Percentiles rank a stretch among this genome's conserved stretches.
These are phyloP conservation scores for Pyrenopolyporus hunteri DNA, from an alignment of 495 filamentous ascomycete species.

Conservation along the genomic window DNA sequence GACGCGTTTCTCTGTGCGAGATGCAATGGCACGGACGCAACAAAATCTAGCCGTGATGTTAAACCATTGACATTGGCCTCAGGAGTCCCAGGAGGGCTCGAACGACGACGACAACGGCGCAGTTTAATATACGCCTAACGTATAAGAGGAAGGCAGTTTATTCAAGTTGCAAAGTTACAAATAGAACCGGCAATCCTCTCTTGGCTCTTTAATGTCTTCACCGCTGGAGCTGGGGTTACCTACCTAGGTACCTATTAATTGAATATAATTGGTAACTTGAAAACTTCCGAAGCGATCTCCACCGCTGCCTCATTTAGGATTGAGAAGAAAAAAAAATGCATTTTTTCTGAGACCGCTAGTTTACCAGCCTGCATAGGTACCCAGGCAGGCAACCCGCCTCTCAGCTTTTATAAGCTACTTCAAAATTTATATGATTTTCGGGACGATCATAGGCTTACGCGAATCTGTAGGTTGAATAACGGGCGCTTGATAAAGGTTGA, in stretches of 20 bases:
- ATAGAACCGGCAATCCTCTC: conserved; percentile 3
- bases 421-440: no score
- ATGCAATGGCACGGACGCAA: conserved; percentile 13
- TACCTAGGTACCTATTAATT: no score
- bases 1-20: conserved; percentile 13
- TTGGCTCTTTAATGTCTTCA: conserved; percentile 28
- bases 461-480: no score
- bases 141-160: not conserved
- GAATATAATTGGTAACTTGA: no score
- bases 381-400: not conserved
- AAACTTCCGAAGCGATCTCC: no score
- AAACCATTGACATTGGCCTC: not conserved
- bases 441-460: no score
- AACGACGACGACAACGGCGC: conserved; percentile 10
- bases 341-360: conserved; percentile 29
- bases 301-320: no score
- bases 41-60: conserved; percentile 15
- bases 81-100: not conserved
- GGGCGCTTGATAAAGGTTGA: no score
- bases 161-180: conserved; percentile 1
- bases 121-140: conserved; percentile 8
- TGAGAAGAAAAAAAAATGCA: conserved; percentile 10
- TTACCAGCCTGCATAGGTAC: conserved; percentile 17
- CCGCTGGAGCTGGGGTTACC: conserved; percentile 19
- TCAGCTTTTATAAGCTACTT: conserved; percentile 5